These are phyloP conservation scores for Neopestalotiopsis sp. DNA, from an alignment of 2,329 filamentous ascomycete species.

Conservation along the genomic window DNA sequence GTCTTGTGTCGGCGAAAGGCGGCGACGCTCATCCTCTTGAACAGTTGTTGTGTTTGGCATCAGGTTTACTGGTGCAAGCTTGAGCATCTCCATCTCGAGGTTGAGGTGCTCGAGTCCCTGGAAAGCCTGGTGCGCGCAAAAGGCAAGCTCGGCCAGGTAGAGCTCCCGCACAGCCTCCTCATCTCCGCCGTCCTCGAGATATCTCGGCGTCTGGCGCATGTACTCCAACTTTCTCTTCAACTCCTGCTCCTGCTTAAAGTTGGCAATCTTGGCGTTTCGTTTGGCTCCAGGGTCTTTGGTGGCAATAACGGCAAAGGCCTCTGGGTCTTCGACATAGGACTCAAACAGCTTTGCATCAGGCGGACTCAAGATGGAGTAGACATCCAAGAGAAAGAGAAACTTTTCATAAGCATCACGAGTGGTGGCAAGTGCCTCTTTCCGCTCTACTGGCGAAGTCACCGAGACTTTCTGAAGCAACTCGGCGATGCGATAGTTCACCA, in stretches of 20 bases:
- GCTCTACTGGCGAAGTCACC: conserved; percentile 55
- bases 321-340: conserved; percentile 73
- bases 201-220: conserved; percentile 48
- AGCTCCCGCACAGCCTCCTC: conserved; percentile 83
- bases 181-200: conserved; percentile 67
- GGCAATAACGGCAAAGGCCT: conserved; percentile 74
- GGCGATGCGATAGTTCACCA: conserved; percentile 78
- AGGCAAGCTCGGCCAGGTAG: conserved; percentile 75
- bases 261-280: conserved; percentile 83
- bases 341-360: conserved; percentile 73
- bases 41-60: conserved; percentile 48
- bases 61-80: conserved; percentile 67
- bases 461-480: conserved; percentile 77
- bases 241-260: conserved; percentile 84
- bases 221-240: conserved; percentile 80
- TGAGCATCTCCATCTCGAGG: conserved; percentile 82
- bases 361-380: conserved; percentile 73
- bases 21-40: conserved; percentile 51
- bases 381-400: conserved; percentile 78
- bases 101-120: conserved; percentile 86
- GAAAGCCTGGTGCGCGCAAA: conserved; percentile 80
- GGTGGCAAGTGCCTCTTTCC: conserved; percentile 65
- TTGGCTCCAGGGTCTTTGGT: conserved; percentile 66
- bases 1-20: conserved; percentile 35
- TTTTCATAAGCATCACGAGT: conserved; percentile 76